Conservation (phyloP, 164 flowering plant genomes). For the Magnolia officinalis region DNA sequence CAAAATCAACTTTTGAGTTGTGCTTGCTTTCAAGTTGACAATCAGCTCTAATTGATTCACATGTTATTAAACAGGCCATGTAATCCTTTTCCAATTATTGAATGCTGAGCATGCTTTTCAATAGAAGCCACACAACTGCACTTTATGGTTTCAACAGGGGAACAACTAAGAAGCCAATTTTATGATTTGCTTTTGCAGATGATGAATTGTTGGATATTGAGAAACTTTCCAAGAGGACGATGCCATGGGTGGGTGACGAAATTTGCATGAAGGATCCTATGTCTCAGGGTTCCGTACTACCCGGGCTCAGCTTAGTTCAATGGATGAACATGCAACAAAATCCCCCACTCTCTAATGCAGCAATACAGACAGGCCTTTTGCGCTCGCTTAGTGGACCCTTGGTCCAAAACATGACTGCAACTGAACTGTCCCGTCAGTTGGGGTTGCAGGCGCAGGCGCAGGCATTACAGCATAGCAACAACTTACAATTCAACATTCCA, state of each 20-base stretch:
- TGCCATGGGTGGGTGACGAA: constrained; percentile 92
- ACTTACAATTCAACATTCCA: constrained; percentile 50
- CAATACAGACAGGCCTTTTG: constrained; percentile 54
- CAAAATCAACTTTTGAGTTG: neutral
- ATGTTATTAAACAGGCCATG: neutral
- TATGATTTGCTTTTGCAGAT: constrained; percentile 38
- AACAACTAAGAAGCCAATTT: neutral
- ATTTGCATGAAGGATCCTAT: constrained; percentile 66
- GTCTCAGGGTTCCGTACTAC: constrained; percentile 33
- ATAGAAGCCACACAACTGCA: too few species aligned
- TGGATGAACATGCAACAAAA: constrained; percentile 98
- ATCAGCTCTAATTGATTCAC: neutral
- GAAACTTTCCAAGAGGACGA: constrained; percentile 64
- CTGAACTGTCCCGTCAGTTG: constrained; percentile 69
- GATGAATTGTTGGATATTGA: constrained; percentile 72
- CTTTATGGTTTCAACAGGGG: neutral
- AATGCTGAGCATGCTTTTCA: neutral
- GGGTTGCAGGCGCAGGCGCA: constrained; percentile 62
- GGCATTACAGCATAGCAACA: constrained; percentile 43
- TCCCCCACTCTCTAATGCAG: constrained; percentile 44
- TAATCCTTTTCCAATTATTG: neutral
- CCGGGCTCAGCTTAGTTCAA: constrained; percentile 77
- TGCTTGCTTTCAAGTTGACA: neutral
- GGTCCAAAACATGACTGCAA: constrained; percentile 44
- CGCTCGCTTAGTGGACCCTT: constrained; percentile 43